Evolutionary conservation across 805 yeast genomes (phyloP).

Genomic region (Metschnikowia shivogae): DNA sequence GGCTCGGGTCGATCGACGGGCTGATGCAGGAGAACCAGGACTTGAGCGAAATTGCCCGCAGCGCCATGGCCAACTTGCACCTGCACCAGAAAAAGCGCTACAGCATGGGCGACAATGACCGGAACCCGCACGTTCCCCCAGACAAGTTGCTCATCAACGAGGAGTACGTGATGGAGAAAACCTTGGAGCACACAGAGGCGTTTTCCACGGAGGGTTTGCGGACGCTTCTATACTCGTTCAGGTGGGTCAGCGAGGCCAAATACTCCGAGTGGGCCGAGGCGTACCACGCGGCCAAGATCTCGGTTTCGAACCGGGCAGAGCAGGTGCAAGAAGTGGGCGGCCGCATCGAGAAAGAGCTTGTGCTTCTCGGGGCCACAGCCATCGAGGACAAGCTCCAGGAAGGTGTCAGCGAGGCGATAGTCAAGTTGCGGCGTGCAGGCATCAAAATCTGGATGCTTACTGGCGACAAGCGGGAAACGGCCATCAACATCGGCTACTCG

Average conservation of each 20-base stretch:
- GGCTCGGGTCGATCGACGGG: slow-evolving; percentile 47
- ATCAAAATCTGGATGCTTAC: slow-evolving; percentile 97
- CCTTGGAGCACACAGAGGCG: slow-evolving; percentile 87
- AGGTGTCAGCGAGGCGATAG: slow-evolving; percentile 96
- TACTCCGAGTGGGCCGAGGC: slow-evolving; percentile 64
- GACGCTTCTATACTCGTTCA: slow-evolving; percentile 79
- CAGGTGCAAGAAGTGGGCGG: slow-evolving; percentile 72
- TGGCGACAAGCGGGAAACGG: slow-evolving; percentile 97
- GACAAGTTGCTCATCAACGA: slow-evolving; percentile 66
- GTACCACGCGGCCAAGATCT: slow-evolving; percentile 72
- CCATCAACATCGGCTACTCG: slow-evolving; percentile 93
- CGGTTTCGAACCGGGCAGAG: slow-evolving; percentile 61
- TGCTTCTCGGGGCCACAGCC: slow-evolving; percentile 87
- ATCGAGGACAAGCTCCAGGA: slow-evolving; percentile 94
- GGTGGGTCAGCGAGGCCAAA: slow-evolving; percentile 57
- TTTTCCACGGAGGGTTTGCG: slow-evolving; percentile 94
- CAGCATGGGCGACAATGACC: slow-evolving; percentile 25
- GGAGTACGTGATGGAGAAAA: slow-evolving; percentile 72
- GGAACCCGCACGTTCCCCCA: slow-evolving; percentile 24
- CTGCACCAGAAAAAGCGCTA: slow-evolving; percentile 56
- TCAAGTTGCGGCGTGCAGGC: slow-evolving; percentile 86
- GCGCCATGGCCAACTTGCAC: slow-evolving; percentile 57
- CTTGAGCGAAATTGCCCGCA: slow-evolving; percentile 47
- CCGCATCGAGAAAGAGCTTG: slow-evolving; percentile 62
- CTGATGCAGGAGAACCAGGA: slow-evolving; percentile 47